Conservation (phyloP, 805 yeast genomes). For the Kluyveromyces starmeri region DNA sequence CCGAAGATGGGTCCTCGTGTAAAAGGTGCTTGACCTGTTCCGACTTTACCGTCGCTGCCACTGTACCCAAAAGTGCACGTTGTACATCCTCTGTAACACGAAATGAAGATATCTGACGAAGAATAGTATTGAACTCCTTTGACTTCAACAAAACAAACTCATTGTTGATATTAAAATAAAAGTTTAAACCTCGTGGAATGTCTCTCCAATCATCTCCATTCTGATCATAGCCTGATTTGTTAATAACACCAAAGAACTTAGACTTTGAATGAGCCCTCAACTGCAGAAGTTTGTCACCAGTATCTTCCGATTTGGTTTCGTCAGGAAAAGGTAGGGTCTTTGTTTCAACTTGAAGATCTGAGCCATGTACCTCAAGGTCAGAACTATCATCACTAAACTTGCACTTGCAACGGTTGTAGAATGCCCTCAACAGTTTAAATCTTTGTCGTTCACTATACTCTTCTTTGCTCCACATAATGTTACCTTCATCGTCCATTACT, state of each 20-base stretch:
- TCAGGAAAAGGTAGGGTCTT: too few relatives aligned
- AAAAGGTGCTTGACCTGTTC: constrained; percentile 33
- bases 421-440: constrained; percentile 14
- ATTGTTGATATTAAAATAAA: constrained; percentile 24
- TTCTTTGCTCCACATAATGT: constrained; percentile 1
- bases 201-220: constrained; percentile 67
- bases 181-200: constrained; percentile 52
- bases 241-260: too few relatives aligned
- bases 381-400: constrained; percentile 30
- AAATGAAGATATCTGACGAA: constrained; percentile 10
- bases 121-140: constrained; percentile 16
- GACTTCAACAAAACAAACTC: constrained; percentile 12
- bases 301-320: too few relatives aligned
- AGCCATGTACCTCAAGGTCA: constrained; percentile 20
- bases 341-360: constrained; percentile 21
- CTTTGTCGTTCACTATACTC: constrained; percentile 15
- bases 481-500: constrained; percentile 13
- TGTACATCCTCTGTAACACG: constrained; percentile 9
- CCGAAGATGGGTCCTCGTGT: constrained; percentile 27
- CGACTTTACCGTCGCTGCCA: constrained; percentile 44
- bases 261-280: too few relatives aligned
- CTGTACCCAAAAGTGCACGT: constrained; percentile 26
- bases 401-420: constrained; percentile 32
- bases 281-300: too few relatives aligned
- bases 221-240: constrained; percentile 49